Conservation (phyloP, 345 rosid species). For the Bruguiera sexangula region DNA sequence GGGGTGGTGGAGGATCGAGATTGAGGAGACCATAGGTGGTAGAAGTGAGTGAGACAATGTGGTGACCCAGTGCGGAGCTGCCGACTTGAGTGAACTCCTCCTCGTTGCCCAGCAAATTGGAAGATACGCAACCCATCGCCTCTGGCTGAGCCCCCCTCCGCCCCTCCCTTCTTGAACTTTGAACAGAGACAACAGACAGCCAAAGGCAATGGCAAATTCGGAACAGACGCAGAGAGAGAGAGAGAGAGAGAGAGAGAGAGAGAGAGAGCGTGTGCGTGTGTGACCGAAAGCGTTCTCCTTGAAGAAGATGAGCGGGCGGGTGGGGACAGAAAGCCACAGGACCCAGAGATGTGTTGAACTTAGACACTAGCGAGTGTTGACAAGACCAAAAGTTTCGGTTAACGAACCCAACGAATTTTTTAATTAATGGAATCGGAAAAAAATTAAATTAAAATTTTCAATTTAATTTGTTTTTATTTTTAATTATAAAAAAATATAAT, state of each 20-base stretch:
- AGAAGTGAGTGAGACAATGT: slow-evolving; percentile 90
- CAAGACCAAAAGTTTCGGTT: no score
- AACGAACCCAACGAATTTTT: no score
- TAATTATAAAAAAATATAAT: no score
- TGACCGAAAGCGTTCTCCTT: no score
- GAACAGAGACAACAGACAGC: background rate
- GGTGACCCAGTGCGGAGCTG: slow-evolving; percentile 67
- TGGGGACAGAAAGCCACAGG: no score
- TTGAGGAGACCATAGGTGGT: slow-evolving; percentile 92
- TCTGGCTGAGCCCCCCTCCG: background rate
- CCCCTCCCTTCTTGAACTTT: background rate
- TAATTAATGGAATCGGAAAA: no score
- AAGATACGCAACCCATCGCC: slow-evolving; percentile 87
- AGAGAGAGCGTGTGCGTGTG: background rate
- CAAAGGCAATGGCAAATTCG: background rate
- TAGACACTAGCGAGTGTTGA: no score
- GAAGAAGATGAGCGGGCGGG: no score
- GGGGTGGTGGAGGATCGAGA: slow-evolving; percentile 58
- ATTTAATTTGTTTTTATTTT: no score
- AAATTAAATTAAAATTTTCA: no score
- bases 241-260: background rate
- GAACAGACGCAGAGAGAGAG: background rate
- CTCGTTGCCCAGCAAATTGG: slow-evolving; percentile 65
- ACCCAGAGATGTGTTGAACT: no score
- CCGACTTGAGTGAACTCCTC: slow-evolving; percentile 75